Evolutionary conservation across 164 flowering plant species (phyloP), one percentile per base, ranked within the genome.

Genomic region (Hamamelis virginiana): DNA sequence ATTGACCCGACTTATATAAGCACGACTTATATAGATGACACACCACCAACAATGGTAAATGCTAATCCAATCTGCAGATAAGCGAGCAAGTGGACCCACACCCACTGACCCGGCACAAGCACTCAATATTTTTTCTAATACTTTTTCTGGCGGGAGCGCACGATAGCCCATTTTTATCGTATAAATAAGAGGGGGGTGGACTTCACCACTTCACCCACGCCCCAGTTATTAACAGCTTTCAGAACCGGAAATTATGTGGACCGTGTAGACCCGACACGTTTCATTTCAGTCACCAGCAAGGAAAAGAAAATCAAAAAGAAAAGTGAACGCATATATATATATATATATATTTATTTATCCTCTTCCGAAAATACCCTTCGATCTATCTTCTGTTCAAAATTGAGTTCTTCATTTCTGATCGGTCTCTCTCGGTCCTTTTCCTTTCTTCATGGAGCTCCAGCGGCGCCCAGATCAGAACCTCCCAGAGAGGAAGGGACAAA

Each of bases 401-500:
- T 61, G 23, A 47, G 19, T 52, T 69, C 21, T 64, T 33, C 66
- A 67, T 65, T 65, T 10, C 51, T 47, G 44, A 71, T 62, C 66
- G 68, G 67, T 70, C 61, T 69, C 71, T 69, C 67, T 58, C 13
- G 50, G 59, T 60, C 59, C 25, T 33, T 45, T 5, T 13, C 14
- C 21, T 28, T 65, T 44, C n/a, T 60, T 69, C 72, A 86, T 88
- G 92, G 90, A 82, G 73, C 72, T 59, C 19, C 72, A 77, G 69
- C 65, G 66, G 66, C 74, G 74, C 62, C 75, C 69, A 23, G 80
- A 72, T 43, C 73, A 65, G 69, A 69, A 22, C 64, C 52, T 64
- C 59, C 76, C 80, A 1, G 87, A 85, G 84, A 80, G 84, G 71
- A 89, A 89, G 72, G 95, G 97, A 23, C 91, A 82, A 58, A 91